Base-by-base conservation (phyloP, 176 grass and related monocot genomes). In the Pharus latifolius region DNA sequence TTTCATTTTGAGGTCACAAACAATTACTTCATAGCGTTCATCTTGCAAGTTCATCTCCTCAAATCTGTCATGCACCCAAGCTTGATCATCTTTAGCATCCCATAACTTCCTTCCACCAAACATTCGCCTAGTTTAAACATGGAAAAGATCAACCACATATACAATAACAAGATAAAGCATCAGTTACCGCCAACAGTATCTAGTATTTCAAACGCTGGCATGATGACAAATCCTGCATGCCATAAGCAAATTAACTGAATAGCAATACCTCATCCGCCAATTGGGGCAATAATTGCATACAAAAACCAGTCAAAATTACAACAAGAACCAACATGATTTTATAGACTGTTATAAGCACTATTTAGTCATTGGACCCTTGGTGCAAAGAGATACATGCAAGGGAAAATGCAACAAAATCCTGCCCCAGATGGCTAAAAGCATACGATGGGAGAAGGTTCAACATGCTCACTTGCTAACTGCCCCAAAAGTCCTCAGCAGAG, bases 61-160 rank as follows among this genome's bases (percentile, higher is more conserved):
- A 56, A 91, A 91, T 72, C 90, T 87, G 65, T 99, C 90, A 74
- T 95, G 96, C 46, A 91, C 84, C 96, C 96, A 95, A 41, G 87
- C 82, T 69, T 77, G 77, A 81, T 99, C 87, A 64, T 99, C 96
- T 81, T 99, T 91, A 23, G 82, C 75, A 59, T 99, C 85, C 96
- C 96, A 88, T 82, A 99, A 65, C 58, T 91, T 99, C 52, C 77
- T 76, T 41, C 49, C 84, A 67, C 82, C 90, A 84, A 94, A 80
- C 84, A 88, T 91, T 35, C 73, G 74, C 73, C 96, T 95, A 53
- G 5, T 52, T 79, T 74, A 60, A 17, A 47, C 13, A 72, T 38
- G 31, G 11, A 80, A 58, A 74, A 17, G 19, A 43, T 74, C 45
- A 76, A 54, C n/a, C 27, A 63, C 32, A 42, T 0, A 5, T 42